Base-by-base conservation (phyloP, 768 basidiomycete genomes). In the Calocybe cyanea region DNA sequence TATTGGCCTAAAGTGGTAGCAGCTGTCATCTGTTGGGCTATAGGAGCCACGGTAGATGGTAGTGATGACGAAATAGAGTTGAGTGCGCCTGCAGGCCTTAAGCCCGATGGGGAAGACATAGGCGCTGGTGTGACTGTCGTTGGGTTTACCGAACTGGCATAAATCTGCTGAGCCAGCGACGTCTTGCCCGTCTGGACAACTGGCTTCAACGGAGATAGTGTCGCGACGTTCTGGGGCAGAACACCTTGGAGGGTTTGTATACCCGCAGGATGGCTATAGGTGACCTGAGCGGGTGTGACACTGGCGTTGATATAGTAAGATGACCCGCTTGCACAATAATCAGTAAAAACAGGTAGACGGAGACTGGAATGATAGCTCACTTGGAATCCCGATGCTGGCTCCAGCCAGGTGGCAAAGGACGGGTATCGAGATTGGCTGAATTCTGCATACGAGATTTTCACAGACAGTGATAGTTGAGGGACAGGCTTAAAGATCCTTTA, bases 121-220 rank as follows among this genome's bases (percentile, higher is more conserved):
- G 52, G 36, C 11, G 50, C 10, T 13, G 45, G 25, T 41, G n/a
- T n/a, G 39, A 32, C n/a, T 21, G 42, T 38, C 28, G 52, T 28
- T 34, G 46, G 20, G 43, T 48, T 56, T 20, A 59, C 41, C 3
- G 71, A 68, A 37, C 70, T 73, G 6, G 69, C 70, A 50, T 75
- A 77, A 20, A 77, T 55, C 39, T 65, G 67, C 38, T 73, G 74
- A 18, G 74, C 75, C 28, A 63, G 53, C 2, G 38, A 54, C 2
- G 38, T 24, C 25, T 21, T 13, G 14, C 2, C 41, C 48, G 38
- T 48, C 28, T 20, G 42, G 15, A 20, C 3, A 17, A 15, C 57
- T 41, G n/a, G 43, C 34, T 4, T 45, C 10, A 44, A 40, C 9
- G 17, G 45, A n/a, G 30, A 20, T 23, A 38, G 53, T 7, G 17